Evolutionary conservation across 306 rosid species (phyloP), one percentile per base, ranked within the genome.

Genomic region (Potentilla sterilis): DNA sequence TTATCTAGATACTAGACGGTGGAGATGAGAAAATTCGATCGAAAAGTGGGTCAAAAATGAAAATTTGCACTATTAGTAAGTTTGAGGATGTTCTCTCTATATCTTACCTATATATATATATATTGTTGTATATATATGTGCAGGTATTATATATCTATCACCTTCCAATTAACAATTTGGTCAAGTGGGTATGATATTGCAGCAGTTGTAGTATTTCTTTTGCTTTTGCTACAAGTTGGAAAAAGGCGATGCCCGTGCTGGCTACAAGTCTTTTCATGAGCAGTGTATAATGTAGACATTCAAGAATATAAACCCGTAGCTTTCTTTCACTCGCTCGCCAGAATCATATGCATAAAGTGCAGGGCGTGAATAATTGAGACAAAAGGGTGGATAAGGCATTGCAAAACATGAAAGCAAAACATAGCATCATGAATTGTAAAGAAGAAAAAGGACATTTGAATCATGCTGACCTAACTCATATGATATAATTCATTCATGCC

Each of bases 321-420:
- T 58, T 16, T 28, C 28, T 28, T 28, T 28, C 28, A 0, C 28
- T 28, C 28, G 28, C 28, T 58, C 16, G 22, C 67, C 15, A 6
- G 52, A 72, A 72, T 51, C 51, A 72, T 73, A 22, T 55, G 77
- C 77, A 42, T 24, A 73, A 58, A 57, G 77, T 24, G 68, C 67
- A 42, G 35, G 28, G 77, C 67, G 28, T 73, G 76, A 72, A 22
- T 57, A 72, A 58, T 28, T 41, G 68, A 57, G 51, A 41, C 68
- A 73, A 73, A 54, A 72, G 49, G 15, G 19, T 38, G 76, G 76
- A 54, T 72, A 72, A 72, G 51, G 49, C 63, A 37, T 2, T 35
- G n/a, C 46, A 51, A 54, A 40, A 11, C 51, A 40, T 72, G 65
- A 52, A 22, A 57, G 43, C 49, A 72, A 72, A 35, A 12, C 22